These are phyloP conservation scores for Porogramme epimiltina DNA, from an alignment of 1,284 basidiomycete genomes.

Conservation along the genomic window DNA sequence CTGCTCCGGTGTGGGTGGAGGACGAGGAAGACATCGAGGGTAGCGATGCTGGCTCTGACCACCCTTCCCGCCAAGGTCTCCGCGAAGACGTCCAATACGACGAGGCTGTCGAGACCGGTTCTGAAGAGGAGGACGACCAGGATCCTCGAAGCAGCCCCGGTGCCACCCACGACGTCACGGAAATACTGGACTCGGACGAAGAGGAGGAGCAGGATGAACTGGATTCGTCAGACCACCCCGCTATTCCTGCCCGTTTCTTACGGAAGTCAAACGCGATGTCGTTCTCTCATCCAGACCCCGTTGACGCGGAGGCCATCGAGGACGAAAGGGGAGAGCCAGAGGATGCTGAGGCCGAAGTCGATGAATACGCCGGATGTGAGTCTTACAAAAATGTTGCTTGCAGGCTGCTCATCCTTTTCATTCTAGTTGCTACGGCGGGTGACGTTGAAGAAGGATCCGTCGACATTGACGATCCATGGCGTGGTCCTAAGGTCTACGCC, in stretches of 20 bases:
- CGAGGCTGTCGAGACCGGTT: neutral
- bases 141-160: conserved; percentile 9
- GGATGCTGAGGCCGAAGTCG: conserved; percentile 17
- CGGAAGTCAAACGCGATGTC: conserved; percentile 10
- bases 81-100: conserved; percentile 4
- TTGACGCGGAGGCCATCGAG: conserved; percentile 1
- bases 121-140: conserved; percentile 15
- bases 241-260: conserved; percentile 13
- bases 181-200: conserved; percentile 22
- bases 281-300: neutral
- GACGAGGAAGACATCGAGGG: conserved; percentile 8
- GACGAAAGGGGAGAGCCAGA: neutral
- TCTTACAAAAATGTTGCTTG: neutral
- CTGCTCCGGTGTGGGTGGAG: conserved; percentile 4
- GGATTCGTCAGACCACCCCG: neutral
- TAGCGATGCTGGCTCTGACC: conserved; percentile 3
- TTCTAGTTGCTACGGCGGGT: neutral
- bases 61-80: conserved; percentile 11
- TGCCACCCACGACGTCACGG: conserved; percentile 11
- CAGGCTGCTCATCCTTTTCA: neutral
- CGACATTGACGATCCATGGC: conserved; percentile 48
- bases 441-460: conserved; percentile 1
- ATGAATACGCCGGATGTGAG: conserved; percentile 25
- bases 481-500: conserved; percentile 45
- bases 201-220: conserved; percentile 13